Evolutionary conservation across 1,284 basidiomycete genomes (phyloP).

Genomic region (Marasmius fiardii): DNA sequence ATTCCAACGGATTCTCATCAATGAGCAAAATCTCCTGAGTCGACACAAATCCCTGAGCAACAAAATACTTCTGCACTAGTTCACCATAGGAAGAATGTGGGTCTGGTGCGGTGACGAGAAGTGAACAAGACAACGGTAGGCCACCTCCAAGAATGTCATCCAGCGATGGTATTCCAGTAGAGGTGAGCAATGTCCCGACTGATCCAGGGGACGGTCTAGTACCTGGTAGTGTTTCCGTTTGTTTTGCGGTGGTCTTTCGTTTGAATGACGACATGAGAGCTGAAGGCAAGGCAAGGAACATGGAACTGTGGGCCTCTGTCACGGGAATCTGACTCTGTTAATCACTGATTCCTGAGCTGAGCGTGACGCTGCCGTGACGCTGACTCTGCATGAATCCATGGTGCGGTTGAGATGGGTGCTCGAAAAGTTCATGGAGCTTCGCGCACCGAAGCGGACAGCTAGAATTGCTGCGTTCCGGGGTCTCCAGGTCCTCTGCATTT

Average conservation of each 20-base stretch:
- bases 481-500: slow-evolving; percentile 25
- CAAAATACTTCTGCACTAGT: slow-evolving; percentile 84
- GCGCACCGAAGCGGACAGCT: neutral
- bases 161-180: slow-evolving; percentile 90
- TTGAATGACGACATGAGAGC: slow-evolving; percentile 82
- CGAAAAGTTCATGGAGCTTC: neutral
- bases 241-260: slow-evolving; percentile 50
- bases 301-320: no score
- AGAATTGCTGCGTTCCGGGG: slow-evolving; percentile 10
- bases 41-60: slow-evolving; percentile 80
- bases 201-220: slow-evolving; percentile 66
- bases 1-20: slow-evolving; percentile 50
- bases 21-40: slow-evolving; percentile 71
- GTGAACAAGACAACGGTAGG: slow-evolving; percentile 77
- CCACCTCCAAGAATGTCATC: slow-evolving; percentile 96
- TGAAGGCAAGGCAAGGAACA: neutral
- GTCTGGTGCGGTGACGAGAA: slow-evolving; percentile 80
- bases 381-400: neutral
- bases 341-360: no score
- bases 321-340: no score
- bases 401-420: slow-evolving; percentile 8
- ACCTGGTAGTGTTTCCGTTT: slow-evolving; percentile 43
- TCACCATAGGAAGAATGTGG: slow-evolving; percentile 83
- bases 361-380: no score
- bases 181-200: slow-evolving; percentile 63